A percentile compares a stretch with the other conserved stretches of the same genome.
Evolutionary conservation across 106 monocot species (phyloP).

Genomic region (Phalaenopsis equestris): DNA sequence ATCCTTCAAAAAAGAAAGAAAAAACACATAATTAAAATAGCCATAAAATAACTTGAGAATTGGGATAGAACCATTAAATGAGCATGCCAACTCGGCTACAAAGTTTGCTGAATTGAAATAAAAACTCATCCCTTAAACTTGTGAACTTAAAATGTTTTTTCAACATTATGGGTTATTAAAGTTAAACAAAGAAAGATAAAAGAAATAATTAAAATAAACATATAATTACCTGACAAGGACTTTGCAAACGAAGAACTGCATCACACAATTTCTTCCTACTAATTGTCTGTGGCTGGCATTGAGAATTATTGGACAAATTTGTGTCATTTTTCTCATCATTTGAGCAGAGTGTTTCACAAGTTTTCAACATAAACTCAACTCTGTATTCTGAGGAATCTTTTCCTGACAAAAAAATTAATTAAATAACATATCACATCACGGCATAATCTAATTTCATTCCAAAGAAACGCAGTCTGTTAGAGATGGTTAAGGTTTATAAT

Average conservation of each 20-base stretch:
- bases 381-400: background rate
- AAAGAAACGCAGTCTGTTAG: background rate
- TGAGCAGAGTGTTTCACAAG: background rate
- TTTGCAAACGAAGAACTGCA: background rate
- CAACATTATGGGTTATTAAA: too few relatives aligned
- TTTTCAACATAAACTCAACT: background rate
- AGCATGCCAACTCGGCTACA: too few relatives aligned
- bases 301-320: background rate
- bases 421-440: background rate
- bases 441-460: background rate
- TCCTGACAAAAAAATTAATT: background rate
- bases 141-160: too few relatives aligned
- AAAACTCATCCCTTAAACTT: too few relatives aligned
- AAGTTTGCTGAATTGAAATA: too few relatives aligned
- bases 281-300: background rate
- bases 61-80: too few relatives aligned
- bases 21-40: too few relatives aligned
- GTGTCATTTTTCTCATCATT: background rate
- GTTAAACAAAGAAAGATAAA: too few relatives aligned
- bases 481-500: background rate
- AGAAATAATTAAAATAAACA: background rate
- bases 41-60: too few relatives aligned
- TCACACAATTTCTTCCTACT: conserved; percentile 3
- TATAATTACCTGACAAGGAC: background rate
- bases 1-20: too few relatives aligned